Percentiles rank a stretch among this genome's conserved stretches.
phyloP scores from a whole-genome alignment of 257 asterid genomes.

The Solanum chiquidenum region DNA sequence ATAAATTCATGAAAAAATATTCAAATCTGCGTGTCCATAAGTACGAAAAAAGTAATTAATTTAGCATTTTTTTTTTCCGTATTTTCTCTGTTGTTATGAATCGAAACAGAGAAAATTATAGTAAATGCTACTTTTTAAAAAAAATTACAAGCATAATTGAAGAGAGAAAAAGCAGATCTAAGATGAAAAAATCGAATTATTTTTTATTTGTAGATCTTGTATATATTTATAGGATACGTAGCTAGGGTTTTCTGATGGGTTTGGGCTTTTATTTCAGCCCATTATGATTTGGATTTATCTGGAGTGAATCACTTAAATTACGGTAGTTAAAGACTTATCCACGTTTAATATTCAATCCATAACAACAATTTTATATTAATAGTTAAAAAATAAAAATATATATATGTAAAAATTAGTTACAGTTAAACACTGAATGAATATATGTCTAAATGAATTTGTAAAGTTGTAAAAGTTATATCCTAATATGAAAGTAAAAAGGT shows the following conservation, averaged over 20 bases:
- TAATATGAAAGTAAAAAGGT: background rate
- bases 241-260: background rate
- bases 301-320: background rate
- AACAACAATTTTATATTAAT: background rate
- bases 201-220: background rate
- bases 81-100: constrained; percentile 13
- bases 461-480: background rate
- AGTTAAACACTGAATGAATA: background rate
- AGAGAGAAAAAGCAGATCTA: background rate
- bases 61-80: constrained; percentile 39
- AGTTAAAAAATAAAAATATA: background rate
- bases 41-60: constrained; percentile 11
- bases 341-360: background rate
- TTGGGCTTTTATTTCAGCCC: background rate
- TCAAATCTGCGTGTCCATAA: constrained; percentile 62
- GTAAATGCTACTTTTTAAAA: constrained; percentile 18
- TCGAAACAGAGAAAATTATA: constrained; percentile 24
- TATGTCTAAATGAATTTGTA: no score
- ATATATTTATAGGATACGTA: background rate
- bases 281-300: background rate
- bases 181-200: accelerated
- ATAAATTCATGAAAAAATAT: constrained; percentile 20
- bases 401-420: background rate
- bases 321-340: background rate
- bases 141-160: background rate